Conservation (phyloP, 495 filamentous ascomycete species). For the Lepidopterella palustris region DNA sequence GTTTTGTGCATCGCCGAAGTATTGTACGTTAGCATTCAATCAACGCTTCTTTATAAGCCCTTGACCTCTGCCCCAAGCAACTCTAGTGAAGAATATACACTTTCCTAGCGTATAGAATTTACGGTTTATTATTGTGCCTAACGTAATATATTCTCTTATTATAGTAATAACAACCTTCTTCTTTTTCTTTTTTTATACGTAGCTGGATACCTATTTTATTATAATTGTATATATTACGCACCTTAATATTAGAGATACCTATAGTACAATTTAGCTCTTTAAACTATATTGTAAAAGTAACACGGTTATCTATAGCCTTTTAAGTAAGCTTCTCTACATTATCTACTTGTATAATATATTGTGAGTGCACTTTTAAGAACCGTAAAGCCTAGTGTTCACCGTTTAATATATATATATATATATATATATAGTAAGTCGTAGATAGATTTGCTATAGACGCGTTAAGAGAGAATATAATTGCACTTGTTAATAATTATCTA, state of each 20-base stretch:
- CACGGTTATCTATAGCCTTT: not conserved
- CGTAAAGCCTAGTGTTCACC: not conserved
- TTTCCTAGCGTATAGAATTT: not conserved
- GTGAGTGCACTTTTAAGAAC: not conserved
- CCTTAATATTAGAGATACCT: not conserved
- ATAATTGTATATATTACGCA: not conserved
- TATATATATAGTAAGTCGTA: too few relatives aligned
- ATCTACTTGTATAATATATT: not conserved
- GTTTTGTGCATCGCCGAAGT: too few relatives aligned
- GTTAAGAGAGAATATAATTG: not conserved
- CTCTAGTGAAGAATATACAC: too few relatives aligned
- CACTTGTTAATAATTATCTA: not conserved
- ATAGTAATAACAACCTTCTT: not conserved
- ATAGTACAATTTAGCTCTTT: not conserved
- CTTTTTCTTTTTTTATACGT: not conserved
- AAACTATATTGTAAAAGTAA: not conserved
- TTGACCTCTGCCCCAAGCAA: too few relatives aligned
- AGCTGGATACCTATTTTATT: not conserved
- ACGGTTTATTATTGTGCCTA: not conserved
- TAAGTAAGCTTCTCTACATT: not conserved
- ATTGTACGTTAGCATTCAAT: too few relatives aligned
- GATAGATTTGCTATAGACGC: not conserved
- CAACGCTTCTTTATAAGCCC: too few relatives aligned
- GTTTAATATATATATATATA: not conserved
- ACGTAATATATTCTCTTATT: not conserved